Conservation (phyloP, 305 asterid species). For the Andrographis paniculata region DNA sequence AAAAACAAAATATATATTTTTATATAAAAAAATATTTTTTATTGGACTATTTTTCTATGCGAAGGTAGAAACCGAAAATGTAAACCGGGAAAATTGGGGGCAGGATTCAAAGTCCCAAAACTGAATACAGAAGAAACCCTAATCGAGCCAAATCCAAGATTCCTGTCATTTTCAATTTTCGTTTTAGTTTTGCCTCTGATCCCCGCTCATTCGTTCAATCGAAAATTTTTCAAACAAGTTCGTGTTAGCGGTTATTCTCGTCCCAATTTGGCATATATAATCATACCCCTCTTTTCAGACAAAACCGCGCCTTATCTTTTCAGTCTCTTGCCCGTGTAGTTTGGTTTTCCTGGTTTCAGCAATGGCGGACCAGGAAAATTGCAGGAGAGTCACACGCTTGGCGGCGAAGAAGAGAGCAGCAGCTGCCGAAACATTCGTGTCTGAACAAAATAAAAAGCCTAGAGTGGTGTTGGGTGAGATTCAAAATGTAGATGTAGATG, state of each 20-base stretch:
- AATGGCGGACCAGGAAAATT: slow-evolving; percentile 42
- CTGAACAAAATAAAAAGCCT: slow-evolving; percentile 29
- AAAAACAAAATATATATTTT: no score
- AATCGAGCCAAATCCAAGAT: background rate
- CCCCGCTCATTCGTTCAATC: slow-evolving; percentile 19
- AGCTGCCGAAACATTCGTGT: slow-evolving; percentile 23
- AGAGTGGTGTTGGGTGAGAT: slow-evolving; percentile 71
- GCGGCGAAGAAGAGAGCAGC: slow-evolving; percentile 78
- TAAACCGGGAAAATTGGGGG: no score
- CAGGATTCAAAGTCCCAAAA: background rate
- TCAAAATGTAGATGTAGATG: slow-evolving; percentile 35
- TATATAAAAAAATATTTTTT: no score
- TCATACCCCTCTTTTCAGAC: slow-evolving; percentile 9
- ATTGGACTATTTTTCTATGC: no score
- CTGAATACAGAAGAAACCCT: background rate
- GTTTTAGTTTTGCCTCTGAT: slow-evolving; percentile 1
- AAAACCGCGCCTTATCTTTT: slow-evolving; percentile 2
- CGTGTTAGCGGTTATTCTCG: slow-evolving; percentile 27
- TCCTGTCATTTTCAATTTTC: slow-evolving; percentile 8
- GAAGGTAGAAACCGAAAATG: no score
- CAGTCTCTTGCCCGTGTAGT: background rate
- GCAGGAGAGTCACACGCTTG: slow-evolving; percentile 57
- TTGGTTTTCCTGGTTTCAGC: slow-evolving; percentile 16
- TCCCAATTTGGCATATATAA: slow-evolving; percentile 19
- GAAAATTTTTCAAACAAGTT: slow-evolving; percentile 19